Conservation (phyloP, 2,329 filamentous ascomycete genomes). For the Penicillium sp. region DNA sequence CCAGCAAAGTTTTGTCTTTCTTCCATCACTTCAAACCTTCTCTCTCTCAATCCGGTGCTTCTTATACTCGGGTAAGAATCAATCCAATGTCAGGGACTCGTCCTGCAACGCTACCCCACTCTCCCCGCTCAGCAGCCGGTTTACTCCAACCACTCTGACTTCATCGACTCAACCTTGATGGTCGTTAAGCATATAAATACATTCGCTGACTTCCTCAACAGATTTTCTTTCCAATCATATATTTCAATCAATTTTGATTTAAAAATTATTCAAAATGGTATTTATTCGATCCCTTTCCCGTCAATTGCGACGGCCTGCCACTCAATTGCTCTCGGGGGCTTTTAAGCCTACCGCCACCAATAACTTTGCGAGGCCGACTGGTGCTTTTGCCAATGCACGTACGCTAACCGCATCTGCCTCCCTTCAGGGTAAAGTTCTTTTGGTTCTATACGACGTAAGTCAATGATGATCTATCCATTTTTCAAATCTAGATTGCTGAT, state of each 20-base stretch:
- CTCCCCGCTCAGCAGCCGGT: neutral
- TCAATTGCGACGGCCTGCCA: slow-evolving; percentile 55
- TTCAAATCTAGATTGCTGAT: slow-evolving; percentile 8
- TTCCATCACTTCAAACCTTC: slow-evolving; percentile 7
- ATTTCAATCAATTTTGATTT: slow-evolving; percentile 5
- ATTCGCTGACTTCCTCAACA: neutral
- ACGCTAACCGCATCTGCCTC: slow-evolving; percentile 65
- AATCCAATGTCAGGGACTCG: neutral
- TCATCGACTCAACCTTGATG: neutral
- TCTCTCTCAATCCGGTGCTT: slow-evolving; percentile 1
- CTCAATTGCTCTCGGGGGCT: slow-evolving; percentile 50
- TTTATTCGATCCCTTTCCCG: slow-evolving; percentile 63
- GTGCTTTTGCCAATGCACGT: slow-evolving; percentile 54
- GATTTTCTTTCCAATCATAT: neutral
- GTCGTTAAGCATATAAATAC: neutral
- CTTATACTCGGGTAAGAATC: neutral
- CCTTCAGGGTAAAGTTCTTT: slow-evolving; percentile 90
- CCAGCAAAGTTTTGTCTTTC: neutral
- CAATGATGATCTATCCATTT: neutral
- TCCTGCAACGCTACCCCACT: neutral
- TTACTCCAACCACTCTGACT: slow-evolving; percentile 1
- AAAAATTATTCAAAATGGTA: slow-evolving; percentile 53
- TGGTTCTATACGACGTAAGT: slow-evolving; percentile 87
- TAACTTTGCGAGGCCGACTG: slow-evolving; percentile 31
- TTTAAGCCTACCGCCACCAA: slow-evolving; percentile 29